Evolutionary conservation across 768 basidiomycete genomes (phyloP).

Genomic region (Pisolithus sp.): DNA sequence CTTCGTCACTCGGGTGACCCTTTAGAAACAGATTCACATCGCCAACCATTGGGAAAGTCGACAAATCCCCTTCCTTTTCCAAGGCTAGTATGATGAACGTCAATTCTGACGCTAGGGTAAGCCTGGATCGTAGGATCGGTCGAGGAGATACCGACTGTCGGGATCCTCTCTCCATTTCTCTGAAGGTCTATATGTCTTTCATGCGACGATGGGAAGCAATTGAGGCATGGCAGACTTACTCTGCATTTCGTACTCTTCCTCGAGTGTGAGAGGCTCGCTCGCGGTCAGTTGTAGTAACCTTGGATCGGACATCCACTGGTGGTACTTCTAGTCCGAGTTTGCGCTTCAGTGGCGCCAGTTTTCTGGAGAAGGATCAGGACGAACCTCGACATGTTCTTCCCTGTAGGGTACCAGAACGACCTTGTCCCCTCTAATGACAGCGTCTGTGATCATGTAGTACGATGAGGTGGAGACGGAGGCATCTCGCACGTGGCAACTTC

Average conservation of each 20-base stretch:
- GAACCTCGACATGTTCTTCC: slow-evolving; percentile 41
- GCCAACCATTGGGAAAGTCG: slow-evolving; percentile 68
- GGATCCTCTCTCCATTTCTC: slow-evolving; percentile 83
- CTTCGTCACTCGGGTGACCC: slow-evolving; percentile 36
- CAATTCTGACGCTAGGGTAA: slow-evolving; percentile 42
- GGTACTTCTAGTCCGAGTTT: slow-evolving; percentile 53
- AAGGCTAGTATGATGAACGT: slow-evolving; percentile 84
- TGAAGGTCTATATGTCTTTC: slow-evolving; percentile 22
- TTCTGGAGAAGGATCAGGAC: too few relatives aligned
- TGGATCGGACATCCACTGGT: slow-evolving; percentile 81
- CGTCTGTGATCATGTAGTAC: slow-evolving; percentile 13
- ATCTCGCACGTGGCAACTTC: too few relatives aligned
- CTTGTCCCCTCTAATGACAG: slow-evolving; percentile 54
- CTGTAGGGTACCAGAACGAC: slow-evolving; percentile 81
- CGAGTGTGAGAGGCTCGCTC: slow-evolving; percentile 73
- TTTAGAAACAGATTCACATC: slow-evolving; percentile 91
- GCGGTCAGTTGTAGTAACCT: slow-evolving; percentile 73
- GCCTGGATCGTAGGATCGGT: neutral
- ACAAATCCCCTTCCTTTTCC: slow-evolving; percentile 18
- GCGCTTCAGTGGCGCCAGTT: neutral
- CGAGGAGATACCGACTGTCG: slow-evolving; percentile 48
- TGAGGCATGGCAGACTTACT: slow-evolving; percentile 36
- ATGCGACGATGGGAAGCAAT: neutral
- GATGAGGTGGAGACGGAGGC: too few relatives aligned
- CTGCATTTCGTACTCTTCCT: slow-evolving; percentile 89